Evolutionary conservation across 2,329 filamentous ascomycete species (phyloP).

Genomic region (Arachnomyces sp.): DNA sequence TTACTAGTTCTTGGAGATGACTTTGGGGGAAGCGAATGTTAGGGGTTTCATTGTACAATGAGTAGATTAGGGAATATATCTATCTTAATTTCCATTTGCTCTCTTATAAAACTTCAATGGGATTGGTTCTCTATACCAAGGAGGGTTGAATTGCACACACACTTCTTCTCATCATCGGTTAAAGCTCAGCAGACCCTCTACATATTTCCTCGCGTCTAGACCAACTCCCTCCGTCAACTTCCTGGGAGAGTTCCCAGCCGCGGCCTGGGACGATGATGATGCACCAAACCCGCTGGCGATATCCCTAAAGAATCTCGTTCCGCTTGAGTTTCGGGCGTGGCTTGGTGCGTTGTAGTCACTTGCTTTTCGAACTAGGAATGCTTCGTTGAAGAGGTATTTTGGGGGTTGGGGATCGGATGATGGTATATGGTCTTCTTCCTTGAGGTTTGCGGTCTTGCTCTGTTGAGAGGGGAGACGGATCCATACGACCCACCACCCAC

Average conservation of each 20-base stretch:
- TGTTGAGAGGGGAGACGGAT: slow-evolving; percentile 38
- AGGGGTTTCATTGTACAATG: slow-evolving; percentile 8
- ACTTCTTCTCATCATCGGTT: slow-evolving; percentile 29
- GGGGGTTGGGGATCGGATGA: background rate
- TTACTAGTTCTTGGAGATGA: no score
- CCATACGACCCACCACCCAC: slow-evolving; percentile 64
- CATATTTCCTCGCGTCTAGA: slow-evolving; percentile 40
- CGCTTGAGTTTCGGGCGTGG: slow-evolving; percentile 25
- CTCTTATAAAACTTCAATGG: no score
- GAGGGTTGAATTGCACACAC: no score
- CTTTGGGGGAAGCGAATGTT: slow-evolving; percentile 5
- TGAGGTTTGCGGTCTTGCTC: slow-evolving; percentile 1
- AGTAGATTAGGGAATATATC: slow-evolving; percentile 7
- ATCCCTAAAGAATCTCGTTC: slow-evolving; percentile 32
- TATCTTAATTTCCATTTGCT: no score
- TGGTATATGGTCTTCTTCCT: slow-evolving; percentile 6
- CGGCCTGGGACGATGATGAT: slow-evolving; percentile 18
- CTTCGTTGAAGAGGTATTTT: slow-evolving; percentile 25
- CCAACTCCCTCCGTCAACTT: slow-evolving; percentile 39
- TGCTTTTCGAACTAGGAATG: slow-evolving; percentile 40
- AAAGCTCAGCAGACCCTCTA: slow-evolving; percentile 38
- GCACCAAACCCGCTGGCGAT: slow-evolving; percentile 24
- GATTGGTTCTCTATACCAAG: no score
- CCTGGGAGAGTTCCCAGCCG: slow-evolving; percentile 21
- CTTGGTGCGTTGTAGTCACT: slow-evolving; percentile 31